A percentile compares a stretch with the other conserved stretches of the same genome.
phyloP scores from a whole-genome alignment of 2,329 filamentous ascomycete species.

The Clarireedia paspali region DNA sequence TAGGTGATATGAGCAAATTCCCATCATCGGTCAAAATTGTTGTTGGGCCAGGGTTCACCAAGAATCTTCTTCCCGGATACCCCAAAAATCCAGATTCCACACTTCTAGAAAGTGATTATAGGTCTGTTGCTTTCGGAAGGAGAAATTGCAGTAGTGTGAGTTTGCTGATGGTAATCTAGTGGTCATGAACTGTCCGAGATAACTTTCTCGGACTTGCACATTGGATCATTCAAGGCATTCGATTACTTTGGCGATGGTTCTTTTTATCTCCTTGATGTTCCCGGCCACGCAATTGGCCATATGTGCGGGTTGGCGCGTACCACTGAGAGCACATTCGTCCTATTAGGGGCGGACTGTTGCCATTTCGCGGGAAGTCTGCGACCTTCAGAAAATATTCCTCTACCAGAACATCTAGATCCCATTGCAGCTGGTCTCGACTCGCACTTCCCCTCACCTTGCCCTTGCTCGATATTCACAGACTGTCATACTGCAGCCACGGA shows the following conservation, averaged over 20 bases:
- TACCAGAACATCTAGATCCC: neutral
- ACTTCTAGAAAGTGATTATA: constrained; percentile 32
- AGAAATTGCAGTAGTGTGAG: constrained; percentile 9
- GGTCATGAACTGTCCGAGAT: constrained; percentile 23
- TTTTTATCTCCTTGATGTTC: constrained; percentile 43
- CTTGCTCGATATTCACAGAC: neutral
- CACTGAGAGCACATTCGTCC: constrained; percentile 31
- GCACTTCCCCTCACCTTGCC: neutral
- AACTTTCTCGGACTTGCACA: constrained; percentile 26
- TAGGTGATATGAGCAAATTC: constrained; percentile 41
- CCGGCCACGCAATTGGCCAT: constrained; percentile 36
- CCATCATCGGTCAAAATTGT: constrained; percentile 38
- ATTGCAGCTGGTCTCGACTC: neutral
- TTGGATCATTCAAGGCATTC: constrained; percentile 37
- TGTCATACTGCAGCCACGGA: neutral
- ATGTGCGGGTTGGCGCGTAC: constrained; percentile 36
- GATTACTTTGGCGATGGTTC: constrained; percentile 50
- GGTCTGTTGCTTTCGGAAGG: neutral
- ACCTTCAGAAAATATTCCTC: neutral
- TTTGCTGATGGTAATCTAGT: constrained; percentile 15
- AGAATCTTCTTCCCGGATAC: constrained; percentile 38
- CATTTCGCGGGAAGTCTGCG: constrained; percentile 21
- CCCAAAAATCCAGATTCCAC: constrained; percentile 33
- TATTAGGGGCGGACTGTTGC: constrained; percentile 37
- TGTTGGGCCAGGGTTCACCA: constrained; percentile 45